Evolutionary conservation across 208 protist species (phyloP).

Genomic region (Endotrypanum monterogeii): DNA sequence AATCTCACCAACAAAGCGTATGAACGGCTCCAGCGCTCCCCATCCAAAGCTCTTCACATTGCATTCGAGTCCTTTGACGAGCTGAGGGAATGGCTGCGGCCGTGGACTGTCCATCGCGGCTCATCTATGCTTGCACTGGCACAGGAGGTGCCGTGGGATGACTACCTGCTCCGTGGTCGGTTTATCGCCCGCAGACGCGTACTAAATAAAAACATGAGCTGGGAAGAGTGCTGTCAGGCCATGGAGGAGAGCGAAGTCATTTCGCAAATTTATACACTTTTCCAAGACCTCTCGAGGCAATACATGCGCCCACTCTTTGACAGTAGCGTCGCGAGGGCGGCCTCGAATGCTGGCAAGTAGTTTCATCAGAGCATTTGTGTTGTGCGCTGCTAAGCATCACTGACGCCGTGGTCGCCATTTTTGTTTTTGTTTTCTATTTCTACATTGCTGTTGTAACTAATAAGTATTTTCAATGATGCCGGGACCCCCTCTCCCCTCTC

Average conservation of each 20-base stretch:
- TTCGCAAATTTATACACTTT: slow-evolving; percentile 41
- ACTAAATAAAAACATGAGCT: slow-evolving; percentile 38
- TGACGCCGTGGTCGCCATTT: too few species aligned
- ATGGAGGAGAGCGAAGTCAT: slow-evolving; percentile 45
- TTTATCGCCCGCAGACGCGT: slow-evolving; percentile 10
- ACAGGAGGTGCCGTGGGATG: slow-evolving; percentile 79
- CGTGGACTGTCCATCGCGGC: slow-evolving; percentile 35
- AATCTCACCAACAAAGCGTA: slow-evolving; percentile 51
- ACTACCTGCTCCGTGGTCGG: slow-evolving; percentile 67
- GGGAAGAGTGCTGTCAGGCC: slow-evolving; percentile 31
- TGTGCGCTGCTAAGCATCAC: too few species aligned
- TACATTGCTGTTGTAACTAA: too few species aligned
- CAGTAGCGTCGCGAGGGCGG: neutral
- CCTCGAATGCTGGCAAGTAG: neutral
- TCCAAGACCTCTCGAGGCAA: slow-evolving; percentile 29
- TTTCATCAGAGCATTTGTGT: neutral
- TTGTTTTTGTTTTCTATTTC: too few species aligned
- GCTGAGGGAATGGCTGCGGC: slow-evolving; percentile 60
- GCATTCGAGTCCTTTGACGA: slow-evolving; percentile 28
- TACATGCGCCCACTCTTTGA: slow-evolving; percentile 19
- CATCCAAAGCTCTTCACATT: slow-evolving; percentile 17
- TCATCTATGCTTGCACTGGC: slow-evolving; percentile 31
- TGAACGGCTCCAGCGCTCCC: slow-evolving; percentile 29
- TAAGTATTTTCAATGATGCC: too few species aligned
- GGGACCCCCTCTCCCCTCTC: too few species aligned